These are phyloP conservation scores for Bacidia gigantensis DNA, from an alignment of 495 filamentous ascomycete species.

Conservation along the genomic window DNA sequence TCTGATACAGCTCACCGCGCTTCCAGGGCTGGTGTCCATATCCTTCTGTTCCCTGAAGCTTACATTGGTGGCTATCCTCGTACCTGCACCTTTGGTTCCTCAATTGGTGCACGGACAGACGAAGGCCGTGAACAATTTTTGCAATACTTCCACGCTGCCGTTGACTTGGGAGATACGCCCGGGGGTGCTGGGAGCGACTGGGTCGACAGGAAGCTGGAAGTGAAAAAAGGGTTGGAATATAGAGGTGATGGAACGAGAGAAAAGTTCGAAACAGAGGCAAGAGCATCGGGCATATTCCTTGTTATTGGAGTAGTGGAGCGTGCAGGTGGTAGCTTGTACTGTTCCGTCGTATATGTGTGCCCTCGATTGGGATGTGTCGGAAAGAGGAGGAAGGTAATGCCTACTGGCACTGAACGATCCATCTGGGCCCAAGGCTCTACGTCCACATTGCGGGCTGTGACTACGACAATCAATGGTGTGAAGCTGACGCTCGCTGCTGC, in stretches of 20 bases:
- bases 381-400: conserved; percentile 92
- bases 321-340: conserved; percentile 72
- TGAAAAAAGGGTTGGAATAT: conserved; percentile 30
- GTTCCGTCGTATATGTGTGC: conserved; percentile 70
- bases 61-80: conserved; percentile 90
- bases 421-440: conserved; percentile 85
- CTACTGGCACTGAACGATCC: conserved; percentile 68
- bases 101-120: conserved; percentile 52
- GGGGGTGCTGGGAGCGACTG: conserved; percentile 58
- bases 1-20: conserved; percentile 35
- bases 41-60: conserved; percentile 86
- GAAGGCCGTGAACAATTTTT: conserved; percentile 74
- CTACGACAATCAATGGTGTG: conserved; percentile 64
- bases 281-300: conserved; percentile 66
- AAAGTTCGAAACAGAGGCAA: conserved; percentile 56
- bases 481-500: conserved; percentile 67
- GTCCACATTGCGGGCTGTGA: conserved; percentile 66
- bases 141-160: conserved; percentile 59
- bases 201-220: conserved; percentile 47
- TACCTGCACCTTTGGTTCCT: conserved; percentile 61
- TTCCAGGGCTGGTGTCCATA: conserved; percentile 41
- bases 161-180: conserved; percentile 81
- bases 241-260: conserved; percentile 83
- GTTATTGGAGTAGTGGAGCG: conserved; percentile 69
- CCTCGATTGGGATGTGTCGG: conserved; percentile 57